These are phyloP conservation scores for Curvularia spicifera DNA, from an alignment of 2,329 filamentous ascomycete species.

Conservation along the genomic window DNA sequence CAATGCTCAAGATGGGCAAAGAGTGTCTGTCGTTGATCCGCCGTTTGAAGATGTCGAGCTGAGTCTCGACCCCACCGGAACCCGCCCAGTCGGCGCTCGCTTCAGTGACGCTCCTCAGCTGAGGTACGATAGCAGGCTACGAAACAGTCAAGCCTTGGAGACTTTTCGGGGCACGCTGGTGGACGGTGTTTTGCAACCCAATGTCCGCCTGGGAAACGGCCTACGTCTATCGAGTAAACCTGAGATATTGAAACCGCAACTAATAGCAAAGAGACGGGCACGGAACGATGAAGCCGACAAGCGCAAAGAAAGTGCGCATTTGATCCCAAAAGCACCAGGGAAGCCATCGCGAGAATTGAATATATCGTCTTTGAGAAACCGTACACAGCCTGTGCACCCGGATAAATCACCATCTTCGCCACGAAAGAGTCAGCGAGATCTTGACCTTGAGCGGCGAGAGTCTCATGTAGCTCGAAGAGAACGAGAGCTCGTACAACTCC, in stretches of 20 bases:
- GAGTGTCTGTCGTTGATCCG: constrained; percentile 6
- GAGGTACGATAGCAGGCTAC: not conserved
- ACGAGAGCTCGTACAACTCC: constrained; percentile 14
- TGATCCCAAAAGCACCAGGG: not conserved
- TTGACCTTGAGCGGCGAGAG: constrained; percentile 14
- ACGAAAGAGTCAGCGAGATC: not conserved
- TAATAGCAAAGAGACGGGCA: constrained; percentile 3
- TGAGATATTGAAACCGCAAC: constrained; percentile 4
- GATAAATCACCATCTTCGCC: not conserved
- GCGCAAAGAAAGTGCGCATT: not conserved
- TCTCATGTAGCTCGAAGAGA: constrained; percentile 14
- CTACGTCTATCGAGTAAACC: constrained; percentile 13
- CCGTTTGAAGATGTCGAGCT: constrained; percentile 20
- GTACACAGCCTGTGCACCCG: not conserved
- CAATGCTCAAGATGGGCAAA: constrained; percentile 18
- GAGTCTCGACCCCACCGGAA: constrained; percentile 4
- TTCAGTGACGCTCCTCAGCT: constrained; percentile 9
- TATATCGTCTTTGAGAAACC: not conserved
- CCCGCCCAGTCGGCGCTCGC: constrained; percentile 8
- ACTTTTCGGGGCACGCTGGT: constrained; percentile 31
- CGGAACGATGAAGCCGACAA: not conserved
- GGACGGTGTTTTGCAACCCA: constrained; percentile 29
- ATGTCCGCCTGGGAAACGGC: constrained; percentile 28
- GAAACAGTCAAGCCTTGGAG: constrained; percentile 12
- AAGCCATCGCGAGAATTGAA: not conserved